Percentiles rank a stretch among this genome's conserved stretches.
Conservation (phyloP, 176 grass and related monocot genomes). For the Musa itinerans region DNA sequence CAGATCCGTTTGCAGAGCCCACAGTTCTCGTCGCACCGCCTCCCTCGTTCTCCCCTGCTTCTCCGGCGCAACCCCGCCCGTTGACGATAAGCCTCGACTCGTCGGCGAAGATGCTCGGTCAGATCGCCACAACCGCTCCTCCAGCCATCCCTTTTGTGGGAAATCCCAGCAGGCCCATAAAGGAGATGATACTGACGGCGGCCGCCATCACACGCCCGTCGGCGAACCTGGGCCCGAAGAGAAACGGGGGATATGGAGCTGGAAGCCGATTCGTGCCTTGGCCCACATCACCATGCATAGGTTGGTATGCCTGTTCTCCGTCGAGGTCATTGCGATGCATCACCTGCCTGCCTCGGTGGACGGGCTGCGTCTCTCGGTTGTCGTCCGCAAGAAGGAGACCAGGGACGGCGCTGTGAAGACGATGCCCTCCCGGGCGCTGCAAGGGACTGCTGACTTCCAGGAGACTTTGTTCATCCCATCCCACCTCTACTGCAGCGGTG, state of each 20-base stretch:
- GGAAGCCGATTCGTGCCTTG: conserved; percentile 71
- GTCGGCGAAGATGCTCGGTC: conserved; percentile 6
- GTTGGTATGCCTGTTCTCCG: conserved; percentile 58
- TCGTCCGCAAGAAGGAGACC: conserved; percentile 58
- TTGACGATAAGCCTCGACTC: background rate
- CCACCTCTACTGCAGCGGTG: conserved; percentile 63
- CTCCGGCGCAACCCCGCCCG: background rate
- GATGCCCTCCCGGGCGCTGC: conserved; percentile 44
- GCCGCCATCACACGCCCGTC: no score
- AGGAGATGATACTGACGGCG: background rate
- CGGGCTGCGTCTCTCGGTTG: conserved; percentile 57
- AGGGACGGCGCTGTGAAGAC: conserved; percentile 53
- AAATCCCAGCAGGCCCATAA: background rate
- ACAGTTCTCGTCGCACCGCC: background rate
- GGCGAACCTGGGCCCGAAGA: background rate
- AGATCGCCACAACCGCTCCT: conserved; percentile 10
- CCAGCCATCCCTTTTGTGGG: conserved; percentile 9
- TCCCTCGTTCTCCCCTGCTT: conserved; percentile 11
- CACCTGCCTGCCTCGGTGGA: conserved; percentile 40
- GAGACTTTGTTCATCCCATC: conserved; percentile 75
- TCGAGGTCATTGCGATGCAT: conserved; percentile 42
- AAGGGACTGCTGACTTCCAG: conserved; percentile 48
- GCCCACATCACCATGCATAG: conserved; percentile 57
- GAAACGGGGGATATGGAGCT: conserved; percentile 32
- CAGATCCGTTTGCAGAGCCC: background rate